phyloP scores from a whole-genome alignment of 257 asterid genomes.

The Euphrasia confusa region DNA sequence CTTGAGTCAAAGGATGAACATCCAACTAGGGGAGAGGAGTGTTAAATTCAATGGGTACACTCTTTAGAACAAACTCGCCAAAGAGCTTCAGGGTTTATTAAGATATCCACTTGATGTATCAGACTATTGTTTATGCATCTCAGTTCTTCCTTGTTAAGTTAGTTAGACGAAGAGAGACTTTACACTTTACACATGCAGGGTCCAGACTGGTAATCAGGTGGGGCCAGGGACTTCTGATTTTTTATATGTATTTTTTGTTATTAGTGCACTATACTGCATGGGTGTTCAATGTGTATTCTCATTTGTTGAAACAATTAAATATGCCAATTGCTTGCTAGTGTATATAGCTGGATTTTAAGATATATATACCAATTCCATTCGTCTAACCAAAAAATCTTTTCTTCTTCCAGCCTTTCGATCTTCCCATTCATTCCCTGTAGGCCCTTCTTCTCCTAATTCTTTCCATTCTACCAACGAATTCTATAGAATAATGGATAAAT shows the following conservation, averaged over 20 bases:
- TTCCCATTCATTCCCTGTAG: not conserved
- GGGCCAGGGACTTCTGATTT: not conserved
- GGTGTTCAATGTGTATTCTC: not conserved
- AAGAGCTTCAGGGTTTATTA: conserved; percentile 14
- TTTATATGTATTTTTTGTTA: not conserved
- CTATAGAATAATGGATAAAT: too few relatives aligned
- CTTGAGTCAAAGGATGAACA: not conserved
- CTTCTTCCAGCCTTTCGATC: conserved; percentile 5
- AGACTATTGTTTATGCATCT: conserved; percentile 19
- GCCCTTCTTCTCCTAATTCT: too few relatives aligned
- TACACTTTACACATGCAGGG: not conserved
- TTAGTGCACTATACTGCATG: not conserved
- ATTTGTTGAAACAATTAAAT: not conserved
- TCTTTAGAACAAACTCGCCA: not conserved
- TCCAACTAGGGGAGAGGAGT: too few relatives aligned
- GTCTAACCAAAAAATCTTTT: not conserved
- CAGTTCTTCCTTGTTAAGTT: not conserved
- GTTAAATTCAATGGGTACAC: not conserved
- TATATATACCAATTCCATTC: not conserved
- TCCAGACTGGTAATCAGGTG: conserved; percentile 1
- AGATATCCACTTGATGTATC: not conserved
- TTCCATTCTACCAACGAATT: too few relatives aligned
- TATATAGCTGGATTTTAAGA: not conserved
- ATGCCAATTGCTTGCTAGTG: not conserved
- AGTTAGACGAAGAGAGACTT: not conserved